These are phyloP conservation scores for Fusarium lateritium DNA, from an alignment of 2,329 filamentous ascomycete genomes.

Conservation along the genomic window DNA sequence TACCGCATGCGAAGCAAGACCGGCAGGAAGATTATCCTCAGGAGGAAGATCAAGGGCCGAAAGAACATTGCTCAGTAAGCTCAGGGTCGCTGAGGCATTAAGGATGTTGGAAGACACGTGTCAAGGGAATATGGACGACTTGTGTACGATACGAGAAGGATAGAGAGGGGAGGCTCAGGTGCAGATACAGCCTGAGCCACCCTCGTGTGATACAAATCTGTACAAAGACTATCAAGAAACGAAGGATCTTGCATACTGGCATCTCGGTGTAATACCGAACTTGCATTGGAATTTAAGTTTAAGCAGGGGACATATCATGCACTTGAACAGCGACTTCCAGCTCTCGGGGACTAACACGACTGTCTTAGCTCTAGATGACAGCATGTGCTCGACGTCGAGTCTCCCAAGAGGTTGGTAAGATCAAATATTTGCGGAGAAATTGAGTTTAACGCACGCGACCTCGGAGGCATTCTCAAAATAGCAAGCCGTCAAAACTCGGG, in stretches of 20 bases:
- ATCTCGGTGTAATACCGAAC: slow-evolving; percentile 22
- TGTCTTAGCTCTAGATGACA: not conserved
- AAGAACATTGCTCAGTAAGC: slow-evolving; percentile 52
- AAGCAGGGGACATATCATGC: slow-evolving; percentile 9
- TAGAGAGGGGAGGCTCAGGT: slow-evolving; percentile 27
- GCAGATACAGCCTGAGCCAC: slow-evolving; percentile 8
- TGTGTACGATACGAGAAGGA: slow-evolving; percentile 46
- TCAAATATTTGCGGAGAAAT: not conserved
- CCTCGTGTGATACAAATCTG: slow-evolving; percentile 41
- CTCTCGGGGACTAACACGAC: not conserved
- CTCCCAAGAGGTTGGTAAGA: slow-evolving; percentile 4
- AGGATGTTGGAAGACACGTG: slow-evolving; percentile 14
- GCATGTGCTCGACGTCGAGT: too few relatives aligned
- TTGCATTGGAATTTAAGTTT: slow-evolving; percentile 17
- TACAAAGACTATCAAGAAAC: slow-evolving; percentile 41
- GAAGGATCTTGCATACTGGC: slow-evolving; percentile 17
- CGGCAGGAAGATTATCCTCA: slow-evolving; percentile 67
- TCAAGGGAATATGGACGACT: slow-evolving; percentile 17
- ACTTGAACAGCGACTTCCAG: slow-evolving; percentile 14
- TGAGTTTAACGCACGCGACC: slow-evolving; percentile 16
- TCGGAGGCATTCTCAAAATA: slow-evolving; percentile 33
- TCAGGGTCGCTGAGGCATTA: not conserved
- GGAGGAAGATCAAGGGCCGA: slow-evolving; percentile 68
- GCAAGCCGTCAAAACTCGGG: slow-evolving; percentile 8
- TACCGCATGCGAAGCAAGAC: slow-evolving; percentile 64